Base-by-base conservation (phyloP, 1,139 yeast genomes). In the Waltiozyma sp. region DNA sequence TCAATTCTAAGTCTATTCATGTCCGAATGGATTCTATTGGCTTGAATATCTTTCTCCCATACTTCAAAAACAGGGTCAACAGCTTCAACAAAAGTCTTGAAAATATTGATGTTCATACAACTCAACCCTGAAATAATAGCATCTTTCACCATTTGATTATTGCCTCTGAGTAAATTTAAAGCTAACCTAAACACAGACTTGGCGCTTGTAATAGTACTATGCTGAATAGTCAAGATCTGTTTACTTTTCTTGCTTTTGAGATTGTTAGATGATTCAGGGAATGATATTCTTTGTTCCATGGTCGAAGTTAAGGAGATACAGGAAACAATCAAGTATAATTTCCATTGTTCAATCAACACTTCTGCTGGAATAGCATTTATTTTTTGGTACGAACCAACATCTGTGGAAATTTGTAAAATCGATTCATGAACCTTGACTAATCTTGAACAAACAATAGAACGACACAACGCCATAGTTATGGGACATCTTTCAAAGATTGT, bases 301-400 rank as follows among this genome's bases (percentile, higher is more conserved):
- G 96, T 88, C 0, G 94, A 77, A 0, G 98, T 93, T 50, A 91
- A 64, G 0, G 96, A 87, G 23, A 93, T 78, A 57, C 98, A 91
- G 0, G 96, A 96, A 49, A 88, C 93, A 40, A 91, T 83, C 52
- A 93, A 65, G 55, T 83, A 91, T 3, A 88, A 68, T 61, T 86
- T 78, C 96, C 96, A 87, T 57, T 87, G 96, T 47, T 84, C 88
- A 4, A 85, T 77, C 38, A 87, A 65, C 3, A 79, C 71, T 55
- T 86, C 95, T 0, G 94, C 85, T 4, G 84, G 81, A 1, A 70
- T 52, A 56, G 69, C 61, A 9, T 54, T 54, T 24, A 52, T 47
- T 16, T 46, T 45, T 21, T 54, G 51, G 1, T 47, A 45, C 0
- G 58, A 51, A 19, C 52, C 43, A 35, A 66, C 64, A 33, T 72